Conservation (phyloP, 306 rosid species). For the Lathyrus aphaca region DNA sequence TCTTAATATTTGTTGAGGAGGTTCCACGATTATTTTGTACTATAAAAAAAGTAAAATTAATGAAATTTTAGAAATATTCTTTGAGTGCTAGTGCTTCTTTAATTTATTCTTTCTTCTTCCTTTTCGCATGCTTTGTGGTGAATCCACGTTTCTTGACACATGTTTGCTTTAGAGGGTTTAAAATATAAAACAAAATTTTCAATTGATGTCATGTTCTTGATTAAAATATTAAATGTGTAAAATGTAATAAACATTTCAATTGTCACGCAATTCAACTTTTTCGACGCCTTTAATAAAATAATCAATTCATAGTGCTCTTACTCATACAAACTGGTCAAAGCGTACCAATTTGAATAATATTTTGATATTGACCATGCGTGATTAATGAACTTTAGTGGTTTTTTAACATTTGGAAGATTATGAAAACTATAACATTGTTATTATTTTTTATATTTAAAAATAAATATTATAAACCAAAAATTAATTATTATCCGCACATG, state of each 20-base stretch:
- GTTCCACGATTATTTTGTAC: not conserved
- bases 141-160: not conserved
- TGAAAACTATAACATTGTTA: too few relatives aligned
- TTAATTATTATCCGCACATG: too few relatives aligned
- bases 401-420: too few relatives aligned
- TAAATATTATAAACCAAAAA: too few relatives aligned
- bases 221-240: too few relatives aligned
- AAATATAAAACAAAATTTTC: too few relatives aligned
- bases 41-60: too few relatives aligned
- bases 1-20: not conserved
- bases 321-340: not conserved
- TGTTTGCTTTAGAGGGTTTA: not conserved
- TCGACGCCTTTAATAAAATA: not conserved
- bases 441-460: too few relatives aligned
- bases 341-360: not conserved
- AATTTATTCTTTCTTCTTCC: not conserved
- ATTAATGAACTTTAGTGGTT: too few relatives aligned
- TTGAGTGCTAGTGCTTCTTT: not conserved
- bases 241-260: not conserved
- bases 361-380: not conserved
- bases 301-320: not conserved
- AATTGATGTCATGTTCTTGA: too few relatives aligned
- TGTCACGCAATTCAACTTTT: not conserved
- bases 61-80: not conserved
- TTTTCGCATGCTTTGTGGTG: not conserved